Evolutionary conservation across 805 yeast species (phyloP), one percentile per base, ranked within the genome.

Genomic region (Hanseniaspora pseudoguilliermondii): DNA sequence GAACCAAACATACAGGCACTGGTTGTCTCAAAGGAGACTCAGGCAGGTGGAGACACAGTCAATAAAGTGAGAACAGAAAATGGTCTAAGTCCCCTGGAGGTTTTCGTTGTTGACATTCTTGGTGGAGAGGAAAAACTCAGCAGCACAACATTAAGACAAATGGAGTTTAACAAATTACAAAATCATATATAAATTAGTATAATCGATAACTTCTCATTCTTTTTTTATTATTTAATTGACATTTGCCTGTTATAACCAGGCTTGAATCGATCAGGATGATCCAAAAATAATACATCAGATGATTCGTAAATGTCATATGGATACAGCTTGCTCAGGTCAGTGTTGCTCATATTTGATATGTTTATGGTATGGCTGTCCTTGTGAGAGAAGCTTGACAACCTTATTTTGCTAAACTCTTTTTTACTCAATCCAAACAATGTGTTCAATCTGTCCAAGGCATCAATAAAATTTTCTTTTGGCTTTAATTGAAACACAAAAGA

Each of bases 201-300:
- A 3, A 11, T 11, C 5, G 15, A 32, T 32, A 8, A 34, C 20
- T 3, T 58, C 20, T 36, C 9, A 27, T n/a, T n/a, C 27, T n/a
- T 9, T 25, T 53, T 18, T 35, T 11, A 20, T 53, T 53, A 47
- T 64, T 76, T 79, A 57, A 81, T 80, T 49, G 76, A 75, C 67
- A 82, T 82, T 21, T 85, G 82, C 56, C 82, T 76, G 63, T 79
- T 82, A 3, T n/a, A 69, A 8, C 77, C 64, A 6, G 71, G 74
- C n/a, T 82, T 76, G 43, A 81, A 73, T 64, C 93, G 78, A 65
- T 88, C 96, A 1, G 93, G 89, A 64, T 87, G 95, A 65, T 93
- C 96, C 65, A 93, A 72, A 29, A 90, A 95, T 52, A 93, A 70
- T 35, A 73, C 75, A 57, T 78, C 82, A 47, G 73, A 73, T 10